phyloP scores from a whole-genome alignment of 208 protist species.

The Leishmania tarentolae region DNA sequence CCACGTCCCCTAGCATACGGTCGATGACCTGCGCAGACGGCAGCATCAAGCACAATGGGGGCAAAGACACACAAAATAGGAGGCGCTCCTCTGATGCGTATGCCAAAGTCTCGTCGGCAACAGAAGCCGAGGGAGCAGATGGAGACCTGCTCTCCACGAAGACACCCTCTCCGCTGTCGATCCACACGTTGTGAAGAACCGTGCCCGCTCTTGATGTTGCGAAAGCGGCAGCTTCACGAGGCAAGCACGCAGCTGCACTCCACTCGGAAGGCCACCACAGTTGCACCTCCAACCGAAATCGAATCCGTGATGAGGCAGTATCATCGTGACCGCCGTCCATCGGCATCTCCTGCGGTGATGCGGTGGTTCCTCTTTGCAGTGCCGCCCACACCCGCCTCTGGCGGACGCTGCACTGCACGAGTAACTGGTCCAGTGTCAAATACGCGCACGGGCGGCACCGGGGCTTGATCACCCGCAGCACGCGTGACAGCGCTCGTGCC shows the following conservation, averaged over 20 bases:
- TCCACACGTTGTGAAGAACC: not conserved
- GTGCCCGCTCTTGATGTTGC: not conserved
- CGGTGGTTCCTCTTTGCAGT: not conserved
- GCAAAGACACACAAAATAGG: not conserved
- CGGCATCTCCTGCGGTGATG: not conserved
- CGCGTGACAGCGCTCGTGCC: conserved; percentile 1
- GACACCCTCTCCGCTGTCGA: conserved; percentile 14
- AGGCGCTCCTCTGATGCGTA: not conserved
- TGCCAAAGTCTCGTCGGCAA: not conserved
- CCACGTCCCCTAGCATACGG: conserved; percentile 10
- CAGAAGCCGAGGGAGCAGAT: not conserved
- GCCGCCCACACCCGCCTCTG: conserved; percentile 10
- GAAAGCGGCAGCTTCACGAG: not conserved
- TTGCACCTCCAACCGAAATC: conserved; percentile 17
- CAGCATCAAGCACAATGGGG: conserved; percentile 23
- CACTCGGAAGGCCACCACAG: conserved; percentile 26
- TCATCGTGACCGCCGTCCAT: not conserved
- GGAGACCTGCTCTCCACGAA: not conserved
- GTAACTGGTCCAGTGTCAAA: conserved; percentile 6
- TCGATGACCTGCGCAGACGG: conserved; percentile 21
- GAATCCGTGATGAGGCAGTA: not conserved
- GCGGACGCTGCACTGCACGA: conserved; percentile 10
- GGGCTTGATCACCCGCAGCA: not conserved
- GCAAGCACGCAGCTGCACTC: not conserved
- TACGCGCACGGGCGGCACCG: conserved; percentile 18